Evolutionary conservation across 176 grass and related monocot species (phyloP).

Genomic region (Avena atlantica): DNA sequence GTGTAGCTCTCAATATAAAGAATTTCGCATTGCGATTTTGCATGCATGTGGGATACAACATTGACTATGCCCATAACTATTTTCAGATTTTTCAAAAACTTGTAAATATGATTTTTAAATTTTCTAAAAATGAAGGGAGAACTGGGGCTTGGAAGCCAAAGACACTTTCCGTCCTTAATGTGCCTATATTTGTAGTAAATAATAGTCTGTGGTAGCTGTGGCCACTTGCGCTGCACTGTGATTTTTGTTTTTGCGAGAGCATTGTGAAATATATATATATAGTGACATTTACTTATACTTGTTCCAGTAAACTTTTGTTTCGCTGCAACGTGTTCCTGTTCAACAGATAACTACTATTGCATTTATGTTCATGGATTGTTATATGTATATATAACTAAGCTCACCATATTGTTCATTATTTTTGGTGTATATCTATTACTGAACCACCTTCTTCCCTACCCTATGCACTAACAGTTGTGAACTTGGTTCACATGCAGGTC

Average conservation of each 20-base stretch:
- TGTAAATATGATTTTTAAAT: too few relatives aligned
- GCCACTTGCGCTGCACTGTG: background rate
- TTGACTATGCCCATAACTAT: too few relatives aligned
- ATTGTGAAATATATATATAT: background rate
- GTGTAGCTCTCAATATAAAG: too few relatives aligned
- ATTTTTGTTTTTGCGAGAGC: background rate
- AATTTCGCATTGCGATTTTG: too few relatives aligned
- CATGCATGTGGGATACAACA: too few relatives aligned
- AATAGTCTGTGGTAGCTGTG: background rate
- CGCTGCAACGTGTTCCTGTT: background rate
- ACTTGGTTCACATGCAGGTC: background rate
- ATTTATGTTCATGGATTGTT: constrained; percentile 1
- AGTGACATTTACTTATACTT: background rate
- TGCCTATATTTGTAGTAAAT: background rate
- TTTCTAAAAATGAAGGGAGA: too few relatives aligned
- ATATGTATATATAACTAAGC: background rate
- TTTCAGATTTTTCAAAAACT: too few relatives aligned
- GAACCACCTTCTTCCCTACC: background rate
- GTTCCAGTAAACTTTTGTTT: background rate
- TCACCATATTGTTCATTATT: background rate
- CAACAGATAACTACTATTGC: background rate
- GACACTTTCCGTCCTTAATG: background rate
- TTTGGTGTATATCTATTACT: background rate
- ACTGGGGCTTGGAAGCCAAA: too few relatives aligned
- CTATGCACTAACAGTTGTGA: background rate